Evolutionary conservation across 225 moss, liverwort and hornwort genomes (phyloP).

Genomic region (Pleurozium schreberi): DNA sequence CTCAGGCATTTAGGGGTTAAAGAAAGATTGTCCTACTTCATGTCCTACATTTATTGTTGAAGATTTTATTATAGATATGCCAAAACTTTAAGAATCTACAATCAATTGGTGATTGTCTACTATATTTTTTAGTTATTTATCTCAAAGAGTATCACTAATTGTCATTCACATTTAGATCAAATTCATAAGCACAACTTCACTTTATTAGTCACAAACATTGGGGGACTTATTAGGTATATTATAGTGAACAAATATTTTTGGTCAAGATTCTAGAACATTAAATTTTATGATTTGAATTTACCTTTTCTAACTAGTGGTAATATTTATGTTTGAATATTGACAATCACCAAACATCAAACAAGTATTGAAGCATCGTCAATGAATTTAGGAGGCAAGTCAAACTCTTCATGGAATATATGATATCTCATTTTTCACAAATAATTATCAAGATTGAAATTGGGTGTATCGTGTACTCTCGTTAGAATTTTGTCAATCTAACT

Average conservation of each 20-base stretch:
- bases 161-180: not conserved
- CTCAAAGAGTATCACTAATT: not conserved
- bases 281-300: no score
- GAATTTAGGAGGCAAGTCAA: fast-evolving
- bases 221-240: no score
- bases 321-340: not conserved
- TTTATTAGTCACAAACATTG: not conserved
- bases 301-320: no score
- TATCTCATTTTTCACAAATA: not conserved
- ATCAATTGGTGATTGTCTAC: not conserved
- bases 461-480: not conserved
- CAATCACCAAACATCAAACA: not conserved
- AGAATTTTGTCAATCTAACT: not conserved
- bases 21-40: not conserved
- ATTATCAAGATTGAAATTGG: not conserved
- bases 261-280: not conserved
- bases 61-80: not conserved
- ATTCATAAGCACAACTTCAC: not conserved
- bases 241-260: fast-evolving
- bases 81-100: no score
- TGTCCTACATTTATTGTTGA: not conserved
- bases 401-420: not conserved
- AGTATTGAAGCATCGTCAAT: not conserved
- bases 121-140: no score
- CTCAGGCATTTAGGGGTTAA: no score